Evolutionary conservation across 2,329 filamentous ascomycete species (phyloP).

Genomic region (Juglanconis sp.): DNA sequence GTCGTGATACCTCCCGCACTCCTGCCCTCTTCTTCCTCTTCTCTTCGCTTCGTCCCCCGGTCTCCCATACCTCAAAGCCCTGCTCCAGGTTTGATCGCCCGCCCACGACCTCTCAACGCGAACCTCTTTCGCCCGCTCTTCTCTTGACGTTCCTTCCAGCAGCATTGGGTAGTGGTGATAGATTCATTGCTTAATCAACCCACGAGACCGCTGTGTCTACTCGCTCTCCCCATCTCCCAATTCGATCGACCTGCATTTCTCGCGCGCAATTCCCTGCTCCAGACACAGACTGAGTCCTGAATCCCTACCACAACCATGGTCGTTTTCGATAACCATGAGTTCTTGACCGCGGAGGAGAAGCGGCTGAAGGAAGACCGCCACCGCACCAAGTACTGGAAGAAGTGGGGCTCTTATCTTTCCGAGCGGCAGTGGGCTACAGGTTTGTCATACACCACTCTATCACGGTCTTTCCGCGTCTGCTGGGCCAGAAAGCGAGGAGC

Average conservation of each 20-base stretch:
- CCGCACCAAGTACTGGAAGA: slow-evolving; percentile 92
- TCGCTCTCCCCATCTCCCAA: not conserved
- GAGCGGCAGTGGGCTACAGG: slow-evolving; percentile 96
- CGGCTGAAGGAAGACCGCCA: slow-evolving; percentile 83
- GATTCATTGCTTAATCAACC: too few species aligned
- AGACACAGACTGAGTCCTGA: not conserved
- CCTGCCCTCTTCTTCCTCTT: not conserved
- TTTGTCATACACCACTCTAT: slow-evolving; percentile 37
- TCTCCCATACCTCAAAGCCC: not conserved
- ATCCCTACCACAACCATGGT: slow-evolving; percentile 62
- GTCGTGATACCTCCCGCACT: not conserved
- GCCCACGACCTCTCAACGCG: not conserved
- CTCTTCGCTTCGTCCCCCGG: not conserved
- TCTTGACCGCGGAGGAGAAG: slow-evolving; percentile 85
- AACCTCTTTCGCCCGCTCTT: not conserved
- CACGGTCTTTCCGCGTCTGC: slow-evolving; percentile 12
- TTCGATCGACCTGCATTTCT: not conserved
- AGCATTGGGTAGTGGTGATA: not conserved
- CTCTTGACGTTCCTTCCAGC: not conserved
- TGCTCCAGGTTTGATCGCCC: not conserved
- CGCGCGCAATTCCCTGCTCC: not conserved
- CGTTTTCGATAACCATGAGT: slow-evolving; percentile 82
- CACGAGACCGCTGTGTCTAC: too few species aligned
- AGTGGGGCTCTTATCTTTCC: slow-evolving; percentile 91
- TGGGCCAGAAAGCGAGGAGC: not conserved